Evolutionary conservation across 2,329 filamentous ascomycete genomes (phyloP), one percentile per base, ranked within the genome.

Genomic region (Pseudogymnoascus destructans): DNA sequence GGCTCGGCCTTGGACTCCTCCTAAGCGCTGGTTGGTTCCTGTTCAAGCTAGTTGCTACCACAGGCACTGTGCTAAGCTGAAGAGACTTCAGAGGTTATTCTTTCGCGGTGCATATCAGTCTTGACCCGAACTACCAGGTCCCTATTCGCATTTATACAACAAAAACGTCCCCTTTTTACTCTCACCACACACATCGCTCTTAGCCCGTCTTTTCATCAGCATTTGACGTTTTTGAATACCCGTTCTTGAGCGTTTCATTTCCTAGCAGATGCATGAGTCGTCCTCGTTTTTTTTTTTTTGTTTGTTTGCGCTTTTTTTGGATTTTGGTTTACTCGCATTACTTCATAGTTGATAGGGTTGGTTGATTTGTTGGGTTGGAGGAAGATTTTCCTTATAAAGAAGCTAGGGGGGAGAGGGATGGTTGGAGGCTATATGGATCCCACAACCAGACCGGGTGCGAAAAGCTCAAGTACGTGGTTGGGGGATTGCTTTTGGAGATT

Each of bases 181-280:
- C 25, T 9, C 36, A 40, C 36, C 36, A 25, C 6, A 23, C n/a
- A n/a, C n/a, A n/a, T n/a, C n/a, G n/a, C 19, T 1, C 19, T 46
- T 46, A n/a, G 11, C 19, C 6, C 11, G 19, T 46, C 40, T 46
- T 46, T 46, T 46, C 40, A 8, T 46, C 19, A n/a, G 40, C 40
- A 46, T 46, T 46, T 46, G 40, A 46, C 40, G 40, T 46, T 46
- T 46, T 46, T 46, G 40, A 46, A 46, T 46, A 46, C 40, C 40
- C 40, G 13, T 23, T 46, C 21, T 46, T 46, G 40, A 46, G 40
- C 40, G 40, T 46, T 46, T n/a, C 40, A 46, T 46, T 46, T 46
- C 38, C 19, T 46, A 19, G 19, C 21, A 46, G 40, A 46, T 46
- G 21, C 40, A 46, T 17, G 17, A 42, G 40, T 46, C 5, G 33